Percentiles rank a stretch among this genome's conserved stretches.
Evolutionary conservation across 257 asterid genomes (phyloP).

Genomic region (Salvia hispanica): DNA sequence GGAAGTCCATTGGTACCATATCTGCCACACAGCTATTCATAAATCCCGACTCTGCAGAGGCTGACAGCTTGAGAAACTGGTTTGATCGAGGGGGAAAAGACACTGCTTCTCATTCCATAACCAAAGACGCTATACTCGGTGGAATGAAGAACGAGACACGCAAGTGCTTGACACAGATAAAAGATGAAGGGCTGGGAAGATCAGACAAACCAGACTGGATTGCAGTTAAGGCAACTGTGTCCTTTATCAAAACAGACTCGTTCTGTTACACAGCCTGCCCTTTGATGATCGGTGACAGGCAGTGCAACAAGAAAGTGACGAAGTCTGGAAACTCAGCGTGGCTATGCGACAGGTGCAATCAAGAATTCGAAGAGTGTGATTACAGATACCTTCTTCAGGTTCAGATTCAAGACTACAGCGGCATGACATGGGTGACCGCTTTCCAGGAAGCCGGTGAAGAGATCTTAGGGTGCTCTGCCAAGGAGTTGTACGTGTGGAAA

Average conservation of each 20-base stretch:
- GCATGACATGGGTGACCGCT: conserved; percentile 94
- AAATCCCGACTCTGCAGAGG: conserved; percentile 77
- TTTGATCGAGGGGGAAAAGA: conserved; percentile 78
- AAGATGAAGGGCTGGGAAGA: conserved; percentile 92
- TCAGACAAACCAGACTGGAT: conserved; percentile 95
- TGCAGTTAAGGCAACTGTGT: conserved; percentile 73
- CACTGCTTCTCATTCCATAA: conserved; percentile 69
- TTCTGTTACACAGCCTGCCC: conserved; percentile 97
- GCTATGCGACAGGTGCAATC: conserved; percentile 88
- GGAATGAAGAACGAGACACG: conserved; percentile 72
- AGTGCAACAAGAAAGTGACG: conserved; percentile 82
- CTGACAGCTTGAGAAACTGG: conserved; percentile 65
- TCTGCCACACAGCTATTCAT: conserved; percentile 86
- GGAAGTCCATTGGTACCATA: conserved; percentile 83
- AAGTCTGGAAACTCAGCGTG: conserved; percentile 70
- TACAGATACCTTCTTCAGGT: conserved; percentile 88
- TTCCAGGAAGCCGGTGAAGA: conserved; percentile 94
- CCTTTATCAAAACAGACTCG: conserved; percentile 79
- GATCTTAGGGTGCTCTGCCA: conserved; percentile 81
- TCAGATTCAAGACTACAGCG: conserved; percentile 86
- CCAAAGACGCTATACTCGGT: conserved; percentile 63
- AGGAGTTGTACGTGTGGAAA: conserved; percentile 67
- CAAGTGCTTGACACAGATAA: conserved; percentile 72
- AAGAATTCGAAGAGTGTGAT: conserved; percentile 85
- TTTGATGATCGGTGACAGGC: conserved; percentile 86